Percentiles rank a stretch among this genome's conserved stretches.
These are phyloP conservation scores for Staphylotrichum tortipilum DNA, from an alignment of 495 filamentous ascomycete species.

Conservation along the genomic window DNA sequence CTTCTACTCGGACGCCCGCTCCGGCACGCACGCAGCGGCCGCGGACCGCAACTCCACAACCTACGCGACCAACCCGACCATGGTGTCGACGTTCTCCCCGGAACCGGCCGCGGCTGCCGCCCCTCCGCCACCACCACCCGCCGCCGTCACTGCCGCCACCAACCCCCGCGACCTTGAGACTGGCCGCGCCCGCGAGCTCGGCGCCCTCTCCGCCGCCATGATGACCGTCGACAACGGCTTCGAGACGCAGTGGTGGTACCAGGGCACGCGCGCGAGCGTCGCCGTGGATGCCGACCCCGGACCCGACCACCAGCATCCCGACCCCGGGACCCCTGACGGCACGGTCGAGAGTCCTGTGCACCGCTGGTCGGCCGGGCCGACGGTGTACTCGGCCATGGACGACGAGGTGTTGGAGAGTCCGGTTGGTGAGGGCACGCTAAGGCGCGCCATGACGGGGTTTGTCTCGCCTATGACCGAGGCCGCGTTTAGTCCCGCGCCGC, in stretches of 20 bases:
- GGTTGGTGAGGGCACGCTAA: too few species aligned
- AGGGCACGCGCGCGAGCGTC: slow-evolving; percentile 25
- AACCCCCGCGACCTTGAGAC: slow-evolving; percentile 6
- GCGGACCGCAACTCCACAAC: slow-evolving; percentile 3
- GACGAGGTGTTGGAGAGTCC: too few species aligned
- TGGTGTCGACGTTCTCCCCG: slow-evolving; percentile 24
- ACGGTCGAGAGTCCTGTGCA: not conserved
- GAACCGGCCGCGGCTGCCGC: slow-evolving; percentile 8
- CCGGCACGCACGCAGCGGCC: not conserved
- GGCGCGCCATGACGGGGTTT: not conserved
- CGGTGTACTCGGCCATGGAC: too few species aligned
- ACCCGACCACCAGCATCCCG: not conserved
- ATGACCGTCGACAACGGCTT: slow-evolving; percentile 49
- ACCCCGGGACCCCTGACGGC: not conserved
- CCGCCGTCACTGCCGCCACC: not conserved
- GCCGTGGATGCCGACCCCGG: not conserved
- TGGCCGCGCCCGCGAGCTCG: slow-evolving; percentile 32
- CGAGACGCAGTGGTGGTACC: slow-evolving; percentile 45
- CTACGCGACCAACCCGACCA: slow-evolving; percentile 16
- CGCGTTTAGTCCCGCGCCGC: slow-evolving; percentile 10
- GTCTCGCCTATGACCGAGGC: slow-evolving; percentile 17
- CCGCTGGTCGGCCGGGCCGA: not conserved
- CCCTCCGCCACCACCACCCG: slow-evolving; percentile 4
- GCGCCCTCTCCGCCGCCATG: slow-evolving; percentile 44
- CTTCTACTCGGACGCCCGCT: too few species aligned